phyloP scores from a whole-genome alignment of 129 eudicot genomes.

The Pseudognaphalium luteoalbum region DNA sequence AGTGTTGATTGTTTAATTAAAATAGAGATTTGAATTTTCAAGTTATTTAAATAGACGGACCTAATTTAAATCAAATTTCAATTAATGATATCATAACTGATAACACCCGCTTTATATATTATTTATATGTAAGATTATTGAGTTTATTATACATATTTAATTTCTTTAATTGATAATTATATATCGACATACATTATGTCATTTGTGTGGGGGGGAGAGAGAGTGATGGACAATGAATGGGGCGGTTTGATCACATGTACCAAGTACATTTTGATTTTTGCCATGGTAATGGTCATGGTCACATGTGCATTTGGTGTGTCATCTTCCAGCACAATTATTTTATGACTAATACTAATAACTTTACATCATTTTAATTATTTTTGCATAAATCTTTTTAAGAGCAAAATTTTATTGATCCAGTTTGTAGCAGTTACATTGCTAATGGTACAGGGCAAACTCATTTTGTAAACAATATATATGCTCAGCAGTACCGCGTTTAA shows the following conservation, averaged over 20 bases:
- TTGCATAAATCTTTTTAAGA: background rate
- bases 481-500: background rate
- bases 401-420: conserved; percentile 1
- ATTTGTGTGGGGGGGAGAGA: background rate
- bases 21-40: no score
- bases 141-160: no score
- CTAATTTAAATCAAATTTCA: no score
- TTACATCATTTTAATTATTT: no score
- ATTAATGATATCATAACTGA: no score
- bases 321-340: conserved; percentile 29
- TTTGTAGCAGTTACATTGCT: conserved; percentile 1
- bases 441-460: background rate
- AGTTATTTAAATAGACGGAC: no score
- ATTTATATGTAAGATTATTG: no score
- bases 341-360: background rate
- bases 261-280: conserved; percentile 15
- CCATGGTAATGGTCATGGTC: conserved; percentile 1
- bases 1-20: no score
- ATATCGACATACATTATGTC: no score
- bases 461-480: background rate
- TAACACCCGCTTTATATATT: no score
- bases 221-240: conserved; percentile 23
- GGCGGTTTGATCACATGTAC: conserved; percentile 27
- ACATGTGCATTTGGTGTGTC: conserved; percentile 25
- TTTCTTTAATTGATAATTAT: no score